These are phyloP conservation scores for Auriscalpium microsporum DNA, from an alignment of 768 basidiomycete species.

Conservation along the genomic window DNA sequence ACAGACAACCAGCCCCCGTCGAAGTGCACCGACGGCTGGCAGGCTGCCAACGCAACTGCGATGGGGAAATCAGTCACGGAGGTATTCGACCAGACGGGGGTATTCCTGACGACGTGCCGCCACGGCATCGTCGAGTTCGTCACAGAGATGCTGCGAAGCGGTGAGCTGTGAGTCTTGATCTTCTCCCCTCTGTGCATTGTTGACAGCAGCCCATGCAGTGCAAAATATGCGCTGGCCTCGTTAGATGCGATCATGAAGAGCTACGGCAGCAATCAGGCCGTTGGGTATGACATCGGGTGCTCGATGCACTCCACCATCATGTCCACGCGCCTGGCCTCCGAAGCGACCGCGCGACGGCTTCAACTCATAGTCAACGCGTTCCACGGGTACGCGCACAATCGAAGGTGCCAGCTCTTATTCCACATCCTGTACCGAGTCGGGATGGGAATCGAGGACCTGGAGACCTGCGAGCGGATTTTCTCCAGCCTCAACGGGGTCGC, in stretches of 20 bases:
- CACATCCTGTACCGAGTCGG: background rate
- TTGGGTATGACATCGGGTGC: conserved; percentile 1
- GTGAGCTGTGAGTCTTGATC: background rate
- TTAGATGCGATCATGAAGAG: background rate
- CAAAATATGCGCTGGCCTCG: background rate
- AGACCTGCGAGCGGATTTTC: too few species aligned
- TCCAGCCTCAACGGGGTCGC: too few species aligned
- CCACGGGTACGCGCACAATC: background rate
- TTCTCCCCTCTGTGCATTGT: background rate
- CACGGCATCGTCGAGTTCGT: background rate
- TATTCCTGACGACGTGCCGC: background rate
- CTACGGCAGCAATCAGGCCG: background rate
- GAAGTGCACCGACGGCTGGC: background rate
- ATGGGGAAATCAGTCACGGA: background rate
- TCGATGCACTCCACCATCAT: background rate
- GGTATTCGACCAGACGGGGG: background rate
- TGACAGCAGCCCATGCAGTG: background rate
- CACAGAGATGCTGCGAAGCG: background rate
- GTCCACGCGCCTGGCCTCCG: background rate
- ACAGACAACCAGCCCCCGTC: background rate
- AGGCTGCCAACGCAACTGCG: background rate
- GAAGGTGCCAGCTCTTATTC: background rate
- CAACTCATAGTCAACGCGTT: background rate
- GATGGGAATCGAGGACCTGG: too few species aligned
- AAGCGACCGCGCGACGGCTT: background rate